A percentile compares a stretch with the other conserved stretches of the same genome.
These are phyloP conservation scores for Paraurostyla sp. DNA, from an alignment of 73 alveolate genomes.

Conservation along the genomic window DNA sequence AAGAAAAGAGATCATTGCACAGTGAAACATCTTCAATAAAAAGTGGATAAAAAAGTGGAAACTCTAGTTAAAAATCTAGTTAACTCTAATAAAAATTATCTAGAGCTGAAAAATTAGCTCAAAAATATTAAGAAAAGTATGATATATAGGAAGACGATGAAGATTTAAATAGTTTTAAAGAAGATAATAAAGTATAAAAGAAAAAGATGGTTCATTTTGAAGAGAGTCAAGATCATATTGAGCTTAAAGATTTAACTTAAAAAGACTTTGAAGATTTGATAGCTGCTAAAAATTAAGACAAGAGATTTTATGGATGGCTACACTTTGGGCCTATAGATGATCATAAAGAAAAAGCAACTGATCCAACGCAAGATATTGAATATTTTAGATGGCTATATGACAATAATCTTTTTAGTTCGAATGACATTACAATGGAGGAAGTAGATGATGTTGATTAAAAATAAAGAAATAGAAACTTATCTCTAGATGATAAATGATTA, in stretches of 20 bases:
- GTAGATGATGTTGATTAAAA: neutral
- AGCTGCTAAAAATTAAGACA: conserved; percentile 58
- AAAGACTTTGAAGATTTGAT: conserved; percentile 45
- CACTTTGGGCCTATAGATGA: conserved; percentile 48
- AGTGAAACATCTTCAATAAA: conserved; percentile 33
- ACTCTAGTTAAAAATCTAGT: neutral
- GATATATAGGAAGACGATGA: neutral
- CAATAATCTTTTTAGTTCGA: conserved; percentile 5
- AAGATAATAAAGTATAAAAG: neutral
- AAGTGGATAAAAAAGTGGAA: conserved; percentile 1
- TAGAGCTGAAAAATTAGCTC: neutral
- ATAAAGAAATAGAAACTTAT: conserved; percentile 8
- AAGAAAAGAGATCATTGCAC: conserved; percentile 21
- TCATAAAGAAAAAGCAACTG: conserved; percentile 9
- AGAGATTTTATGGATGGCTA: conserved; percentile 61
- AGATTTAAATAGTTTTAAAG: neutral
- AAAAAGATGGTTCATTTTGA: conserved; percentile 27
- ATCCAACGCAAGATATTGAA: conserved; percentile 49
- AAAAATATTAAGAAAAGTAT: neutral
- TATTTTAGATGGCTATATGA: conserved; percentile 51
- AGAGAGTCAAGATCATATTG: conserved; percentile 37
- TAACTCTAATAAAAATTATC: neutral
- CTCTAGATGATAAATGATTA: conserved; percentile 35
- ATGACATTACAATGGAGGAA: conserved; percentile 31
- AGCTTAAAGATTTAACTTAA: conserved; percentile 50